Conservation (phyloP, 2,329 filamentous ascomycete genomes). For the Trichoderma arundinaceum region DNA sequence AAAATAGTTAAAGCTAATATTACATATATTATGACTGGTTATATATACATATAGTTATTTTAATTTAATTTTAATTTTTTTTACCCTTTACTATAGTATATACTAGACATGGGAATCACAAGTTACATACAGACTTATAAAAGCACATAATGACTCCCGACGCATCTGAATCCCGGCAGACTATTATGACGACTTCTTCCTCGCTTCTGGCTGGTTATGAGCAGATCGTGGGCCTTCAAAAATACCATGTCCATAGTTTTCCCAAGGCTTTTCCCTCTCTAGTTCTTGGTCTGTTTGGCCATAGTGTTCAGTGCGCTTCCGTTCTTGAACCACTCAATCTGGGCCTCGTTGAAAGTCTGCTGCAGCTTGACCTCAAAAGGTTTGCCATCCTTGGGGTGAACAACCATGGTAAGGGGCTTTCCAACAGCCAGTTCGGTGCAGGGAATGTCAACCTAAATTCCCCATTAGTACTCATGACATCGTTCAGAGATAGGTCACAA, state of each 20-base stretch:
- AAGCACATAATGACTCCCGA: constrained; percentile 13
- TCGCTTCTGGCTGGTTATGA: not conserved
- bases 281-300: constrained; percentile 68
- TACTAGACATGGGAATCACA: constrained; percentile 27
- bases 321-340: constrained; percentile 99
- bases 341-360: constrained; percentile 97
- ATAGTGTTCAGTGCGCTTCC: constrained; percentile 98
- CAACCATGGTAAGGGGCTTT: constrained; percentile 88
- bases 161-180: constrained; percentile 7
- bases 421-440: constrained; percentile 89
- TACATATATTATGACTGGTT: no score
- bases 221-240: not conserved
- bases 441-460: constrained; percentile 73
- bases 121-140: constrained; percentile 25
- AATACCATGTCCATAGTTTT: not conserved
- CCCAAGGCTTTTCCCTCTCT: constrained; percentile 34
- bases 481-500: constrained; percentile 17
- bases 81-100: constrained; percentile 29
- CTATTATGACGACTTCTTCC: not conserved
- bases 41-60: not conserved
- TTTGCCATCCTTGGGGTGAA: constrained; percentile 88
- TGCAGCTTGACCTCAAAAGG: constrained; percentile 81
- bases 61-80: constrained; percentile 13
- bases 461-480: constrained; percentile 1
- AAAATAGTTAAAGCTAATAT: no score